Percentiles rank a stretch among this genome's conserved stretches.
These are phyloP conservation scores for Irpex sp. DNA, from an alignment of 1,284 basidiomycete species.

Conservation along the genomic window DNA sequence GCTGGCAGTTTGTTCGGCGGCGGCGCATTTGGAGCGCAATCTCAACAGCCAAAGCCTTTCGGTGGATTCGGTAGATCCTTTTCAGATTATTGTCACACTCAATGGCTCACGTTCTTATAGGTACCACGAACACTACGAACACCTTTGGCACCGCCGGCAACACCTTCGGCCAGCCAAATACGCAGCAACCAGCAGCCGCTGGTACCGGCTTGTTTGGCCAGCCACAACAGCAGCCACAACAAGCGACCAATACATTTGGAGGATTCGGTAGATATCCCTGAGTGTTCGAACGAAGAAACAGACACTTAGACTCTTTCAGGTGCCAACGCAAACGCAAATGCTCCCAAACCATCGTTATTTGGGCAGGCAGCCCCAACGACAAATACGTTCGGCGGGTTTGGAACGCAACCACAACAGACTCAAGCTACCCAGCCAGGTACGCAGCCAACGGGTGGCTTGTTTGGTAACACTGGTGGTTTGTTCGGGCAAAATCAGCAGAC, in stretches of 20 bases:
- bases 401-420: conserved; percentile 30
- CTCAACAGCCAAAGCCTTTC: conserved; percentile 35
- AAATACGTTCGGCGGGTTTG: conserved; percentile 40
- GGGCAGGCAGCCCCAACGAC: conserved; percentile 31
- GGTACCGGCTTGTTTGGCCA: conserved; percentile 52
- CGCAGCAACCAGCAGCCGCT: conserved; percentile 46
- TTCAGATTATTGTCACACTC: background rate
- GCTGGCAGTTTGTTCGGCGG: conserved; percentile 19
- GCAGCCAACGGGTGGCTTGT: conserved; percentile 42
- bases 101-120: conserved; percentile 19
- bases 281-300: background rate
- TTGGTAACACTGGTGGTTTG: conserved; percentile 38
- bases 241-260: conserved; percentile 39
- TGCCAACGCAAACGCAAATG: conserved; percentile 30
- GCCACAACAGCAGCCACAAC: conserved; percentile 38
- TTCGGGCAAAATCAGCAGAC: conserved; percentile 43
- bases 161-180: conserved; percentile 52
- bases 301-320: conserved; percentile 8
- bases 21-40: conserved; percentile 36
- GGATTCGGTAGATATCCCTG: conserved; percentile 42
- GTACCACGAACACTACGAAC: conserved; percentile 33
- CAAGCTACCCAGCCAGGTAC: conserved; percentile 30
- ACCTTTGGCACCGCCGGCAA: conserved; percentile 37
- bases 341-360: conserved; percentile 51
- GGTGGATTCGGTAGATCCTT: conserved; percentile 41